Evolutionary conservation across 495 filamentous ascomycete species (phyloP).

Genomic region (Penicillium egyptiacum): DNA sequence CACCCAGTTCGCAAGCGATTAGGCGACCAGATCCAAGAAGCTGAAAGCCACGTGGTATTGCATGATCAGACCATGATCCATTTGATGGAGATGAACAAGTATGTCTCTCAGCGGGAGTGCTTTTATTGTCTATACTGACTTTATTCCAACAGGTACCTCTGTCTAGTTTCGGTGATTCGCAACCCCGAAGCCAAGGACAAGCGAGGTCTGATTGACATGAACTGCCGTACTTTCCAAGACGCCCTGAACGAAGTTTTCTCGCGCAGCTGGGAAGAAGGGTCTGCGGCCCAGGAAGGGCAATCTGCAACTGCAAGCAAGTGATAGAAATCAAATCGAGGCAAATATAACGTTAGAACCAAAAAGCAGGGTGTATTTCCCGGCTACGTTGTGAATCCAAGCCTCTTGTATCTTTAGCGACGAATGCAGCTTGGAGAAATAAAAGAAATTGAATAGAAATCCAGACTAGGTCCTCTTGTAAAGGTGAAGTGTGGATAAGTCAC

Average conservation of each 20-base stretch:
- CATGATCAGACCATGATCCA: constrained; percentile 83
- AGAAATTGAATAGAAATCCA: background rate
- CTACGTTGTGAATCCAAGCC: background rate
- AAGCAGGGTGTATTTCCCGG: background rate
- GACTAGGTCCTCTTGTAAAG: background rate
- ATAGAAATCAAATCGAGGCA: background rate
- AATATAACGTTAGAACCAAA: background rate
- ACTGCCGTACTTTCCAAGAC: constrained; percentile 59
- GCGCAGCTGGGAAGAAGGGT: constrained; percentile 45
- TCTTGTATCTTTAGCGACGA: constrained; percentile 3
- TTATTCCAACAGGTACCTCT: constrained; percentile 51
- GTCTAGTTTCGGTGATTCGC: constrained; percentile 73
- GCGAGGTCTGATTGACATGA: constrained; percentile 61
- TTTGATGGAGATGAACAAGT: constrained; percentile 89
- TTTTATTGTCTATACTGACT: constrained; percentile 6
- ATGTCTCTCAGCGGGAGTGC: constrained; percentile 26
- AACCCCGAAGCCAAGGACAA: constrained; percentile 58
- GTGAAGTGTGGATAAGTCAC: background rate
- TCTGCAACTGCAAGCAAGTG: constrained; percentile 4
- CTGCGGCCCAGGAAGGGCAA: background rate
- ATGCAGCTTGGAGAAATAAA: background rate
- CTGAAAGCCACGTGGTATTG: constrained; percentile 75
- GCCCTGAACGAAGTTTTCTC: constrained; percentile 59
- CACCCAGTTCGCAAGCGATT: constrained; percentile 59
- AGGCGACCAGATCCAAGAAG: constrained; percentile 66